Conservation (phyloP, 768 basidiomycete species). For the Tricholoma saponaceum region DNA sequence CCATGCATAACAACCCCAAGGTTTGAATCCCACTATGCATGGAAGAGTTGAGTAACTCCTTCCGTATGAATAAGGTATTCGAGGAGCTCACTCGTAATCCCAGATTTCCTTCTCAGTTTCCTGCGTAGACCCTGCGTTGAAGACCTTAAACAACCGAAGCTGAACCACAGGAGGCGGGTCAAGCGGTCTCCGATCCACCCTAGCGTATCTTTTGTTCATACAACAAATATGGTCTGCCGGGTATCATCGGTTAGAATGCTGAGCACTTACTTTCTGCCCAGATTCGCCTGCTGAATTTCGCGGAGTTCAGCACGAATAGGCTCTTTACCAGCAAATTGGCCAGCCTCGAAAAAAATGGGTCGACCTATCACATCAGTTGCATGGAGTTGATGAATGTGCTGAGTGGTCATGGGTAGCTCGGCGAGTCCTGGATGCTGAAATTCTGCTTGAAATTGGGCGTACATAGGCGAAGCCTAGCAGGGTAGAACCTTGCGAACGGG, state of each 20-base stretch:
- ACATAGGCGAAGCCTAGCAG: conserved; percentile 8
- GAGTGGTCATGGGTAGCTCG: background rate
- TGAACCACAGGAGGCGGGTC: conserved; percentile 65
- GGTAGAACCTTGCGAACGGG: background rate
- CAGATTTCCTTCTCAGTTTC: conserved; percentile 39
- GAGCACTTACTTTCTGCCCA: conserved; percentile 56
- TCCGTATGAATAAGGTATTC: background rate
- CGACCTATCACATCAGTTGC: conserved; percentile 35
- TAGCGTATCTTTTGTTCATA: conserved; percentile 42
- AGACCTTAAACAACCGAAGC: conserved; percentile 44
- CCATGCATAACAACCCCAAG: conserved; percentile 71
- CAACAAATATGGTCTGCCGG: conserved; percentile 4
- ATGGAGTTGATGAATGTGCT: conserved; percentile 13
- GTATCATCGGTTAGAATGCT: background rate
- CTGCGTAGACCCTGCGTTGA: conserved; percentile 33
- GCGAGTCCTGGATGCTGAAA: background rate
- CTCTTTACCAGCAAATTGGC: conserved; percentile 53
- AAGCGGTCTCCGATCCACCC: conserved; percentile 59
- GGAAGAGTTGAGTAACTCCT: conserved; percentile 6
- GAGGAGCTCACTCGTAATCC: conserved; percentile 42
- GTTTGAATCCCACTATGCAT: conserved; percentile 48
- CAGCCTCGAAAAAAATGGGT: conserved; percentile 53
- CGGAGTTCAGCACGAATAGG: conserved; percentile 50
- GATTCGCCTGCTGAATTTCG: conserved; percentile 62
- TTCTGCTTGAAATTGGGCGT: conserved; percentile 10